Percentiles rank a stretch among this genome's conserved stretches.
Conservation (phyloP, 2,329 filamentous ascomycete genomes). For the Sclerotinia sclerotiorum region DNA sequence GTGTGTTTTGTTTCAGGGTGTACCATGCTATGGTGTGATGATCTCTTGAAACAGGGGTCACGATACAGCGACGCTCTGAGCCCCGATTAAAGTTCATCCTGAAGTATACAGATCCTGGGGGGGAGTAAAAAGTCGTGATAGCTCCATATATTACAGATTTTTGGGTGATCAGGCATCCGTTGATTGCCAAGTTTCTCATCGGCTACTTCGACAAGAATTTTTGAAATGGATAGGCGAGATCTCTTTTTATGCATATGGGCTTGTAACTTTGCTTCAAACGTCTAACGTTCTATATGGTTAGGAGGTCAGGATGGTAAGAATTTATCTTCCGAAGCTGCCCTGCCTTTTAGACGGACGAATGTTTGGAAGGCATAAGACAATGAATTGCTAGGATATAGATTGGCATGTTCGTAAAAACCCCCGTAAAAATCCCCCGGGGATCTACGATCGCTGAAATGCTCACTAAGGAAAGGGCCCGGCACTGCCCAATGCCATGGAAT, state of each 20-base stretch:
- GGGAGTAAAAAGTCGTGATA: too few species aligned
- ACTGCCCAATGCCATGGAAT: background rate
- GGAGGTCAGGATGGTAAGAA: too few species aligned
- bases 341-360: background rate
- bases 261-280: too few species aligned
- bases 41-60: slow-evolving; percentile 5
- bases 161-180: too few species aligned
- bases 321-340: too few species aligned
- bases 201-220: too few species aligned
- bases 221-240: too few species aligned
- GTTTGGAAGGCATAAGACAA: too few species aligned
- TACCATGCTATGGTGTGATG: background rate
- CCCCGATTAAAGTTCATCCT: background rate
- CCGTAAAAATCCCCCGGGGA: background rate
- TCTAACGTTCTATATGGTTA: too few species aligned
- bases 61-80: background rate
- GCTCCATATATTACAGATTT: too few species aligned
- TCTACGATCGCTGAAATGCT: background rate
- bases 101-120: background rate
- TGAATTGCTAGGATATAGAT: background rate
- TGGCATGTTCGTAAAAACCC: background rate
- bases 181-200: too few species aligned
- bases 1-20: background rate
- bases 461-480: background rate
- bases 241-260: too few species aligned